phyloP scores from a whole-genome alignment of 140 eudicot genomes.

The Erigeron philadelphicus region DNA sequence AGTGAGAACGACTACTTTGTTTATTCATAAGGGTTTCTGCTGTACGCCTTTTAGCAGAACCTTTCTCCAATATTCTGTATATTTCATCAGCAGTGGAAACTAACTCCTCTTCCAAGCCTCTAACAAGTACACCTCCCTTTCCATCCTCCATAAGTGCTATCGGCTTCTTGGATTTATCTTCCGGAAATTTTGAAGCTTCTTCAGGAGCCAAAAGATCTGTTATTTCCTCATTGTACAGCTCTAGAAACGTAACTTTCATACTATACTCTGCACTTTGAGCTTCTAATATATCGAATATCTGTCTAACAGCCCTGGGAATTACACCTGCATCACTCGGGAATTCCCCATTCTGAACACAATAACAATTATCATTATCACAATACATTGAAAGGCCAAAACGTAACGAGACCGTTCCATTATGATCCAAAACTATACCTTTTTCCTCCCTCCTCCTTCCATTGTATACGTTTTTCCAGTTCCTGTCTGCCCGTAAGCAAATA shows the following conservation, averaged over 20 bases:
- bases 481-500: slow-evolving; percentile 55
- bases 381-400: neutral
- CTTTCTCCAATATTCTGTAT: slow-evolving; percentile 79
- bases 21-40: slow-evolving; percentile 92
- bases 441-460: slow-evolving; percentile 54
- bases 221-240: slow-evolving; percentile 88
- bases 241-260: slow-evolving; percentile 82
- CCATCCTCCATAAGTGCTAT: slow-evolving; percentile 96
- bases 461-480: slow-evolving; percentile 58
- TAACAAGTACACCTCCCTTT: slow-evolving; percentile 85
- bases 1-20: slow-evolving; percentile 91
- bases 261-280: slow-evolving; percentile 85
- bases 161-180: slow-evolving; percentile 84
- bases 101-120: slow-evolving; percentile 89
- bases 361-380: neutral
- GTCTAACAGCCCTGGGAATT: slow-evolving; percentile 79
- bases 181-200: slow-evolving; percentile 52
- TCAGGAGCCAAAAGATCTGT: slow-evolving; percentile 91
- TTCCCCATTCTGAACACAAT: slow-evolving; percentile 63
- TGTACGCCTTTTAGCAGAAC: slow-evolving; percentile 93
- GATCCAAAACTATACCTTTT: slow-evolving; percentile 24
- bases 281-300: slow-evolving; percentile 75
- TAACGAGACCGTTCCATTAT: neutral
- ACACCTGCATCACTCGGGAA: slow-evolving; percentile 91
- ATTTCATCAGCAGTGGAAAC: slow-evolving; percentile 84